phyloP scores from a whole-genome alignment of 75 land plant species.

The Isoetes taiwanensis region DNA sequence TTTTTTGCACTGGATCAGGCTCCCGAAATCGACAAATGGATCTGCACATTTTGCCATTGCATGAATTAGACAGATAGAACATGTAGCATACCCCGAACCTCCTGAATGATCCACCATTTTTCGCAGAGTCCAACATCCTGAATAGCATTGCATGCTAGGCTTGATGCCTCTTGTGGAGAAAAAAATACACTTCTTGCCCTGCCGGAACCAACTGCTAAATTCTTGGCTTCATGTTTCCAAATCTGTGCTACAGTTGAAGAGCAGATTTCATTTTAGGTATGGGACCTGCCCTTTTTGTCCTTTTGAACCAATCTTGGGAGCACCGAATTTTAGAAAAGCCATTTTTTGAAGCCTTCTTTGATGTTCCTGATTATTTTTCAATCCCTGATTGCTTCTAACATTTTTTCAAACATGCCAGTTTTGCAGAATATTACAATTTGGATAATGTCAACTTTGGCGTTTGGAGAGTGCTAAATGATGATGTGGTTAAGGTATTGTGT shows the following conservation, averaged over 20 bases:
- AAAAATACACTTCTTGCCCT: too few species aligned
- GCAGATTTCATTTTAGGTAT: conserved; percentile 26
- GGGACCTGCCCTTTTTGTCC: background rate
- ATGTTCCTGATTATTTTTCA: background rate
- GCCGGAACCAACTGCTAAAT: too few species aligned
- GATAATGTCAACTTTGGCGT: background rate
- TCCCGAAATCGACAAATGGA: too few species aligned
- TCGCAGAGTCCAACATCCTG: too few species aligned
- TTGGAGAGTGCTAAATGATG: background rate
- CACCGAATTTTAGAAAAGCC: background rate
- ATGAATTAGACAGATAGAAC: too few species aligned
- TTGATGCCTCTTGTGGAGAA: too few species aligned
- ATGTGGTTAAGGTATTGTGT: background rate
- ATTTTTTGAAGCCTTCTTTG: background rate
- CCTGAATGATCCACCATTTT: too few species aligned
- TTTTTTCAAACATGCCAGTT: background rate
- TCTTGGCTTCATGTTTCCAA: conserved; percentile 17
- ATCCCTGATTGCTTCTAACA: background rate
- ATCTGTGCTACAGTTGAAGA: conserved; percentile 22
- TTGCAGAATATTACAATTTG: background rate
- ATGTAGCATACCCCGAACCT: too few species aligned
- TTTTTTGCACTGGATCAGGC: too few species aligned
- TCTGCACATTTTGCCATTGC: too few species aligned
- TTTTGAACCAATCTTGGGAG: background rate
- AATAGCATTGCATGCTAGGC: too few species aligned